phyloP scores from a whole-genome alignment of 2,329 filamentous ascomycete genomes.

The Calonectria pseudoturangicola region DNA sequence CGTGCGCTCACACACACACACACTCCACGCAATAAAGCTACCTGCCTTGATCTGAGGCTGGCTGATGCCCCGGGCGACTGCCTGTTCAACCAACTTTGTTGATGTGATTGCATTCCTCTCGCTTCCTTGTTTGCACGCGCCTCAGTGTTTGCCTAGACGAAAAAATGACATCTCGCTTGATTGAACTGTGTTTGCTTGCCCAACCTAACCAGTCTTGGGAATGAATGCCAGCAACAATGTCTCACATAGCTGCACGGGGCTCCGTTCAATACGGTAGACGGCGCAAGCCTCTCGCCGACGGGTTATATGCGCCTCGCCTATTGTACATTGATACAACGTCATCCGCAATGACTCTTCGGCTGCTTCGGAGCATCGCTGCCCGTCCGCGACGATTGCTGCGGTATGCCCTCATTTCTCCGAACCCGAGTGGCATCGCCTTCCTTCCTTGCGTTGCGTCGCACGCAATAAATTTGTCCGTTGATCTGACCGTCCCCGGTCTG shows the following conservation, averaged over 20 bases:
- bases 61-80: constrained; percentile 12
- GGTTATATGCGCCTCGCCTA: constrained; percentile 26
- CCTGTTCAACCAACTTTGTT: constrained; percentile 28
- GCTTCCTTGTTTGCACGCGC: constrained; percentile 6
- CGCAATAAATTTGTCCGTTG: constrained; percentile 32
- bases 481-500: background rate
- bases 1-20: background rate
- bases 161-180: constrained; percentile 18
- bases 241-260: background rate
- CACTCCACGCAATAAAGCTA: background rate
- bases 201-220: background rate
- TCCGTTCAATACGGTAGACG: constrained; percentile 26
- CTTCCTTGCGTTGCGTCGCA: constrained; percentile 5
- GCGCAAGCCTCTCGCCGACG: constrained; percentile 27
- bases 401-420: background rate
- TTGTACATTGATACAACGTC: constrained; percentile 15
- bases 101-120: constrained; percentile 13
- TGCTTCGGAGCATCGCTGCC: constrained; percentile 13
- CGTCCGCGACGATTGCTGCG: background rate
- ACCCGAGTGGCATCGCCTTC: constrained; percentile 3
- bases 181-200: background rate
- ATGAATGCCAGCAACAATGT: background rate
- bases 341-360: constrained; percentile 19
- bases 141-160: constrained; percentile 22
- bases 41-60: constrained; percentile 30